Evolutionary conservation across 2,329 filamentous ascomycete species (phyloP).

Genomic region (Hypoxylon sp.): DNA sequence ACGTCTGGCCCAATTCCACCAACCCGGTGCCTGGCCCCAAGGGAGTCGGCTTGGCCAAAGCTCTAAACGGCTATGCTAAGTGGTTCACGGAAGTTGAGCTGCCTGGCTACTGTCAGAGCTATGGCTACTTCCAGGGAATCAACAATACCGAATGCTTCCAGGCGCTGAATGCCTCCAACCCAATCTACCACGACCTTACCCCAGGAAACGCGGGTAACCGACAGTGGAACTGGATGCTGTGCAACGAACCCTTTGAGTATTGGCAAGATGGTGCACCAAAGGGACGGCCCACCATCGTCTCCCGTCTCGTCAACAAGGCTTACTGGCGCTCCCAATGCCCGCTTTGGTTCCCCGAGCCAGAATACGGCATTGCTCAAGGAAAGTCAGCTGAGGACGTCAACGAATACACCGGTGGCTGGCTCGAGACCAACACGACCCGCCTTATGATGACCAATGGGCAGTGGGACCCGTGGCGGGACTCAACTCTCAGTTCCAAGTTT

Average conservation of each 20-base stretch:
- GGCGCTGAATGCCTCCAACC: constrained; percentile 62
- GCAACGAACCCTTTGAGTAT: constrained; percentile 64
- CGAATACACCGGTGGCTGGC: constrained; percentile 59
- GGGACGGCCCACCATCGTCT: constrained; percentile 59
- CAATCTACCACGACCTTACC: constrained; percentile 56
- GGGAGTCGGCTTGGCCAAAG: constrained; percentile 67
- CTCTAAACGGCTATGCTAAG: constrained; percentile 66
- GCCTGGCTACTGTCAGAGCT: constrained; percentile 62
- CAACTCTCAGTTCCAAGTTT: constrained; percentile 56
- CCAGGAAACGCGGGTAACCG: constrained; percentile 61
- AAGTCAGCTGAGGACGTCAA: constrained; percentile 56
- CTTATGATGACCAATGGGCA: constrained; percentile 60
- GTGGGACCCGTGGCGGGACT: constrained; percentile 60
- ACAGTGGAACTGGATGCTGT: constrained; percentile 70
- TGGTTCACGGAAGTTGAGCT: constrained; percentile 61
- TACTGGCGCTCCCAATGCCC: constrained; percentile 62
- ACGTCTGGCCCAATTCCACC: constrained; percentile 60
- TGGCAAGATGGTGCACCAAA: constrained; percentile 63
- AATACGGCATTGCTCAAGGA: constrained; percentile 55
- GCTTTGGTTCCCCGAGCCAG: constrained; percentile 61
- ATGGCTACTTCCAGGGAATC: constrained; percentile 61
- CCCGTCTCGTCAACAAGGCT: constrained; percentile 55
- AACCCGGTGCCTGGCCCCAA: constrained; percentile 63
- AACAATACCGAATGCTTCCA: constrained; percentile 64
- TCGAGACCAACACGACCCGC: constrained; percentile 58